A percentile compares a stretch with the other conserved stretches of the same genome.
Evolutionary conservation across 2,329 filamentous ascomycete genomes (phyloP).

Genomic region (Botrytis fabae): DNA sequence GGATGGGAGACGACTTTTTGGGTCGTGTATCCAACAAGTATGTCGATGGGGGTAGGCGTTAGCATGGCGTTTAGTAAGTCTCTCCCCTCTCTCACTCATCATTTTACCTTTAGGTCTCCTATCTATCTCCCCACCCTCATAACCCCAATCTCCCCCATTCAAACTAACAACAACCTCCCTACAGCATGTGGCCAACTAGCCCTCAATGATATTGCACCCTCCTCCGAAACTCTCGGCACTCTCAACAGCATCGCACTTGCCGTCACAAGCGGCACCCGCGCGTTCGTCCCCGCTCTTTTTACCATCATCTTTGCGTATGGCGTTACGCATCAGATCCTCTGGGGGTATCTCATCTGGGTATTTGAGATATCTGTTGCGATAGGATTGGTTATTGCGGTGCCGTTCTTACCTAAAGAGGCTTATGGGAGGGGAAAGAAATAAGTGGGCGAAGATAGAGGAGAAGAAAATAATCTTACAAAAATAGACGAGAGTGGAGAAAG

Average conservation of each 20-base stretch:
- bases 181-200: constrained; percentile 72
- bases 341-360: constrained; percentile 68
- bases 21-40: constrained; percentile 43
- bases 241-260: constrained; percentile 71
- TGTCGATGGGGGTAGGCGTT: constrained; percentile 57
- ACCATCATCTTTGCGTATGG: constrained; percentile 69
- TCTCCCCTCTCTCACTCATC: constrained; percentile 47
- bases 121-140: not conserved
- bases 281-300: constrained; percentile 65
- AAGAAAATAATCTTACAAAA: not conserved
- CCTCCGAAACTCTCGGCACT: constrained; percentile 63
- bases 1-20: constrained; percentile 43
- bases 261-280: constrained; percentile 58
- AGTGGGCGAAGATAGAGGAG: not conserved
- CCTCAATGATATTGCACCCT: constrained; percentile 72
- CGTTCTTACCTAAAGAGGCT: constrained; percentile 42
- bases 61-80: constrained; percentile 52
- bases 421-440: constrained; percentile 25
- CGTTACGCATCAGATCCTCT: constrained; percentile 58
- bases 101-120: not conserved
- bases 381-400: constrained; percentile 38
- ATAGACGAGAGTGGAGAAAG: not conserved
- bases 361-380: constrained; percentile 48
- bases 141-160: not conserved
- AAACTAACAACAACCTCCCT: constrained; percentile 48